Evolutionary conservation across 495 filamentous ascomycete genomes (phyloP).

Genomic region (Lophiostoma macrostomum): DNA sequence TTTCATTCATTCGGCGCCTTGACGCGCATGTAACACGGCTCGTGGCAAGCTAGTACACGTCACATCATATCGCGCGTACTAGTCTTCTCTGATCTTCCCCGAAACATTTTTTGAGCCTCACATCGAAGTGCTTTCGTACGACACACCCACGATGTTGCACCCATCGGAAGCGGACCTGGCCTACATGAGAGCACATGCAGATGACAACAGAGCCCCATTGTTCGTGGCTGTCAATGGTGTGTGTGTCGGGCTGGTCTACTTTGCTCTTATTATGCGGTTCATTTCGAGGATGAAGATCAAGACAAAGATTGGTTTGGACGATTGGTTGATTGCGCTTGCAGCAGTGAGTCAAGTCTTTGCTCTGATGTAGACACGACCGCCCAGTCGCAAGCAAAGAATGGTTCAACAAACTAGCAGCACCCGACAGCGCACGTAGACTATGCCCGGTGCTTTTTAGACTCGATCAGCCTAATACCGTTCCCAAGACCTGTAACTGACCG

Average conservation of each 20-base stretch:
- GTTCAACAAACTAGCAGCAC: not conserved
- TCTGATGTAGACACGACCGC: not conserved
- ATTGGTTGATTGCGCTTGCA: conserved; percentile 13
- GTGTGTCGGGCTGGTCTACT: conserved; percentile 4
- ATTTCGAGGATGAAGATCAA: conserved; percentile 4
- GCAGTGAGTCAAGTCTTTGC: not conserved
- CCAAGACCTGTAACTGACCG: not conserved
- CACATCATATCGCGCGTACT: too few relatives aligned
- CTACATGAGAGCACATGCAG: conserved; percentile 5
- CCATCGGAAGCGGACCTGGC: conserved; percentile 1
- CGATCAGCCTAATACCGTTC: too few relatives aligned
- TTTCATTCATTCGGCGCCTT: too few relatives aligned
- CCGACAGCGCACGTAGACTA: too few relatives aligned
- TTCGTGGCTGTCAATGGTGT: conserved; percentile 6
- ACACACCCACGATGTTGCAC: conserved; percentile 13
- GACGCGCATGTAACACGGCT: too few relatives aligned
- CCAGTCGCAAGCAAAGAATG: not conserved
- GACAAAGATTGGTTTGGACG: conserved; percentile 15
- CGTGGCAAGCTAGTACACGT: too few relatives aligned
- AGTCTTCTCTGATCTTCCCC: too few relatives aligned
- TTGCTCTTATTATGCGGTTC: conserved; percentile 11
- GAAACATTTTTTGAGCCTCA: too few relatives aligned
- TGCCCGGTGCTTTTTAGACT: too few relatives aligned
- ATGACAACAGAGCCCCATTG: conserved; percentile 4
- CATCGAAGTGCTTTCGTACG: too few relatives aligned